A percentile compares a stretch with the other conserved stretches of the same genome.
phyloP scores from a whole-genome alignment of 495 filamentous ascomycete species.

The Daldinia decipiens region DNA sequence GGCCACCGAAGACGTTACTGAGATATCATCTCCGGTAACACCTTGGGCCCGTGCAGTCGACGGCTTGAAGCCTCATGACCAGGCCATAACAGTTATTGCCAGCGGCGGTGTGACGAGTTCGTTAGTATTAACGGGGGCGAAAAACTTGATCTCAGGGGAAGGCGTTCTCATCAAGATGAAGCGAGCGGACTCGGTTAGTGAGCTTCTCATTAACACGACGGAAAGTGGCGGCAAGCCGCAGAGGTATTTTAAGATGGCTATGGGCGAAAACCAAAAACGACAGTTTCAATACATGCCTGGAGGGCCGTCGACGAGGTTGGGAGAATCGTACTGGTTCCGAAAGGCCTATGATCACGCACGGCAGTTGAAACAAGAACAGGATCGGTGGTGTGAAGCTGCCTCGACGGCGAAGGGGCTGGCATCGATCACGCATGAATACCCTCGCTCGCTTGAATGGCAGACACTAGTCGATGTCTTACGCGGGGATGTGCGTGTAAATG shows the following conservation, averaged over 20 bases:
- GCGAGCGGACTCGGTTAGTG: slow-evolving; percentile 50
- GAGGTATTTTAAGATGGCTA: slow-evolving; percentile 69
- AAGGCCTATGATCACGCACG: slow-evolving; percentile 59
- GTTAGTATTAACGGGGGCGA: slow-evolving; percentile 64
- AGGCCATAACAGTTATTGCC: slow-evolving; percentile 57
- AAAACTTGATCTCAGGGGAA: slow-evolving; percentile 67
- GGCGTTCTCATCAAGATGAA: slow-evolving; percentile 63
- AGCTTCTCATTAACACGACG: slow-evolving; percentile 60
- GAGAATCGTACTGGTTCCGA: slow-evolving; percentile 51
- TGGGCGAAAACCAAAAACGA: slow-evolving; percentile 63
- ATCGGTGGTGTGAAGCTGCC: slow-evolving; percentile 59
- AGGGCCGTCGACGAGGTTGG: slow-evolving; percentile 32
- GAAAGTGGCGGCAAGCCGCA: slow-evolving; percentile 53
- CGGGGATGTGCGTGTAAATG: slow-evolving; percentile 62
- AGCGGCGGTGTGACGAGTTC: slow-evolving; percentile 65
- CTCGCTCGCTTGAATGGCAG: slow-evolving; percentile 60
- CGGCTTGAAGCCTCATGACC: slow-evolving; percentile 60
- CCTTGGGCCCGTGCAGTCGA: slow-evolving; percentile 61
- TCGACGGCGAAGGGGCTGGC: slow-evolving; percentile 18
- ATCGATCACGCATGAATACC: slow-evolving; percentile 39
- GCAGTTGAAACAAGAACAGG: slow-evolving; percentile 56
- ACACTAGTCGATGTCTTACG: slow-evolving; percentile 60
- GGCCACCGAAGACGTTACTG: slow-evolving; percentile 52
- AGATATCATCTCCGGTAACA: slow-evolving; percentile 54
- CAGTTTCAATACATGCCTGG: slow-evolving; percentile 52